phyloP scores from a whole-genome alignment of 2,329 filamentous ascomycete genomes.

The Fusarium dimerum region DNA sequence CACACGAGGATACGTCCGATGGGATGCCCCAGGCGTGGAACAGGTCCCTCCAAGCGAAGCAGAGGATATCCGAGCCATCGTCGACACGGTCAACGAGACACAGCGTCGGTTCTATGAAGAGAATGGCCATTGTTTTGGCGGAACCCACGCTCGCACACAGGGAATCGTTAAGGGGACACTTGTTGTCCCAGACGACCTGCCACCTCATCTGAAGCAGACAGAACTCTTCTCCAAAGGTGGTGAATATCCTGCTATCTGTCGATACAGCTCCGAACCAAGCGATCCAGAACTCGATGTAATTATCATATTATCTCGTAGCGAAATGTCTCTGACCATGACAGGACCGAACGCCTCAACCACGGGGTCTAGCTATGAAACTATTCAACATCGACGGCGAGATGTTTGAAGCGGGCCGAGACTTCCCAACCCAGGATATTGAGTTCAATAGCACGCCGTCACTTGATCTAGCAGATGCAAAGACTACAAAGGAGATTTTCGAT shows the following conservation, averaged over 20 bases:
- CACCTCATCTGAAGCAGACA: slow-evolving; percentile 1
- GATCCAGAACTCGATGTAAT: not conserved
- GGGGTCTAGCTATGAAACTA: not conserved
- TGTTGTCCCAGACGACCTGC: not conserved
- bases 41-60: not conserved
- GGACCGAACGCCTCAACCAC: too few relatives aligned
- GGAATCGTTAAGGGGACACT: slow-evolving; percentile 2
- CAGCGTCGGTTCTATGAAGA: slow-evolving; percentile 3
- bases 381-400: slow-evolving; percentile 4
- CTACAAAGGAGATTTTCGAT: not conserved
- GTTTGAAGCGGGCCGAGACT: not conserved
- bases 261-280: not conserved
- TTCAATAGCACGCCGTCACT: not conserved
- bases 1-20: not conserved
- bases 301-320: not conserved
- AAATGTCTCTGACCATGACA: too few relatives aligned
- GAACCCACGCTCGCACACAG: slow-evolving; percentile 2
- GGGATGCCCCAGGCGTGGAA: not conserved
- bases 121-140: slow-evolving; percentile 3
- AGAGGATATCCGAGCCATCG: not conserved
- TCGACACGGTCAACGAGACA: not conserved
- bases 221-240: slow-evolving; percentile 4
- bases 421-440: not conserved
- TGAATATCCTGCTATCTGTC: not conserved
- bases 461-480: not conserved